These are phyloP conservation scores for Fusarium sp. DNA, from an alignment of 2,329 filamentous ascomycete species.

Conservation along the genomic window DNA sequence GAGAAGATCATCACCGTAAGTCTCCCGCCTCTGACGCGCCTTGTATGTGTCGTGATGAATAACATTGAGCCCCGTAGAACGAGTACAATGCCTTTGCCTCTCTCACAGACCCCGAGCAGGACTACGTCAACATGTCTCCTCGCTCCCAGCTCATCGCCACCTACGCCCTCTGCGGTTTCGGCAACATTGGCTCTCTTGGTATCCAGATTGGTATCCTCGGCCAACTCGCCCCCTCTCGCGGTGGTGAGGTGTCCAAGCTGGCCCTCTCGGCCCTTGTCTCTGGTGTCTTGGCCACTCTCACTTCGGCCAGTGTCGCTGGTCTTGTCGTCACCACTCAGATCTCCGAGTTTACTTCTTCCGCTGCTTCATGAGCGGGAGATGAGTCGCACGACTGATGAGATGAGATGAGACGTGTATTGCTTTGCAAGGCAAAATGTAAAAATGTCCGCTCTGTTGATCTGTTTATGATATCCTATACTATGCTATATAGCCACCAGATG, in stretches of 20 bases:
- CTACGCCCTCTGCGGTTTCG: conserved; percentile 85
- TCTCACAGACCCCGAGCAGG: conserved; percentile 68
- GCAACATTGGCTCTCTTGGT: conserved; percentile 87
- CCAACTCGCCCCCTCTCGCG: conserved; percentile 79
- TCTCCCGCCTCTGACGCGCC: conserved; percentile 1
- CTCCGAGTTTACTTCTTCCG: conserved; percentile 21
- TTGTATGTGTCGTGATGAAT: conserved; percentile 1
- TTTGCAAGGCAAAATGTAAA: conserved; percentile 16
- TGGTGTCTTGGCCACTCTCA: conserved; percentile 82
- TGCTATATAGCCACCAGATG: conserved; percentile 21
- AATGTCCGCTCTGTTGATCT: conserved; percentile 9
- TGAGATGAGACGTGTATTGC: conserved; percentile 7
- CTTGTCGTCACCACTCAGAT: conserved; percentile 72
- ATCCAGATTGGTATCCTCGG: conserved; percentile 90
- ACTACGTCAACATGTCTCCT: conserved; percentile 69
- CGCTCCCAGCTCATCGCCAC: conserved; percentile 85
- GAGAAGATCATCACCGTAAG: conserved; percentile 80
- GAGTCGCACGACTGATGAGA: background rate
- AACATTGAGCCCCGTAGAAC: conserved; percentile 60
- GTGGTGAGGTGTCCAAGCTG: conserved; percentile 79
- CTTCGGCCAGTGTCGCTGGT: conserved; percentile 80
- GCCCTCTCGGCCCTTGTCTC: conserved; percentile 81
- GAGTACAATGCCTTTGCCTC: conserved; percentile 79
- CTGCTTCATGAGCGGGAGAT: conserved; percentile 3
- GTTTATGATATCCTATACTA: conserved; percentile 27